Percentiles rank a stretch among this genome's conserved stretches.
Conservation (phyloP, 768 basidiomycete genomes). For the Lactifluus subvellereus region DNA sequence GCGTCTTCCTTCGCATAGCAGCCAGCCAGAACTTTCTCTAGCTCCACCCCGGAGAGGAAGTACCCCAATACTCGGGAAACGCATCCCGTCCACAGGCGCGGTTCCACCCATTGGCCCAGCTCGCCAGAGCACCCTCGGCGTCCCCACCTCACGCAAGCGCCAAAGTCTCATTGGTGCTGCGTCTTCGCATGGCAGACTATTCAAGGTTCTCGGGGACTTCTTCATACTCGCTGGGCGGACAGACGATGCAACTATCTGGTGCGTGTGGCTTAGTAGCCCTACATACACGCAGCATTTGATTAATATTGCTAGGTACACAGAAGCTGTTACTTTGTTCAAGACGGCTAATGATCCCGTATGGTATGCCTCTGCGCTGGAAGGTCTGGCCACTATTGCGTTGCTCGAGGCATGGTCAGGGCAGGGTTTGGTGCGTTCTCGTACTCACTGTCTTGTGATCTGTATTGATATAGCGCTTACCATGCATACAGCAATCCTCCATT, state of each 20-base stretch:
- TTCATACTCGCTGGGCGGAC: conserved; percentile 83
- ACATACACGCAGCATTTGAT: conserved; percentile 22
- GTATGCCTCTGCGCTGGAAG: conserved; percentile 87
- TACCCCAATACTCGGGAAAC: conserved; percentile 39
- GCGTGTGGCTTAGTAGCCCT: conserved; percentile 23
- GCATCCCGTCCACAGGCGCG: conserved; percentile 48
- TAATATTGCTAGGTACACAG: conserved; percentile 61
- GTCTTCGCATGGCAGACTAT: conserved; percentile 78
- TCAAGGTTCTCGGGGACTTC: conserved; percentile 84
- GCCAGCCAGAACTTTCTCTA: conserved; percentile 47
- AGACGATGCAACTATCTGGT: conserved; percentile 80
- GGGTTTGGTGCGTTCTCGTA: conserved; percentile 50
- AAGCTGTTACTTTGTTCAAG: conserved; percentile 76
- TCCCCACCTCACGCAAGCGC: conserved; percentile 48
- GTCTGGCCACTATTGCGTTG: conserved; percentile 69
- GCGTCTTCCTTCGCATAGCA: conserved; percentile 45
- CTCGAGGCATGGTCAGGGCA: conserved; percentile 85
- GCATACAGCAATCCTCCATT: conserved; percentile 17
- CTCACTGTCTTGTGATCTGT: conserved; percentile 6
- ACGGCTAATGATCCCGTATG: conserved; percentile 71
- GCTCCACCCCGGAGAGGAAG: conserved; percentile 25
- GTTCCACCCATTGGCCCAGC: conserved; percentile 30
- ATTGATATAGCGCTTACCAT: background rate
- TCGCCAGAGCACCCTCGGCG: conserved; percentile 50
- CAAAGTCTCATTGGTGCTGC: conserved; percentile 57